Evolutionary conservation across 768 basidiomycete genomes (phyloP).

Genomic region (Postia placenta): DNA sequence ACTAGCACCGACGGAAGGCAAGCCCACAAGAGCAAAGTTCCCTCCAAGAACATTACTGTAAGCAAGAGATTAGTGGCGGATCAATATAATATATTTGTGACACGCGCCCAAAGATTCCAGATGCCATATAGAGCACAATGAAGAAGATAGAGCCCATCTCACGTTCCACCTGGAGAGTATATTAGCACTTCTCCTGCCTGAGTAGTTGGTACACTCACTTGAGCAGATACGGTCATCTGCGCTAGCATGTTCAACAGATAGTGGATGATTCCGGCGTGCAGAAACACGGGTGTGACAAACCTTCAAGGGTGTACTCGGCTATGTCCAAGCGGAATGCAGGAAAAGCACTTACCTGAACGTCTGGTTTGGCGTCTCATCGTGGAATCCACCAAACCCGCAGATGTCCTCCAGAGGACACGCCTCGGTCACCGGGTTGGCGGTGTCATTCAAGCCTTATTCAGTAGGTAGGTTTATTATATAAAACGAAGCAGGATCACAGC

Average conservation of each 20-base stretch:
- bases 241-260: slow-evolving; percentile 86
- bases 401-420: slow-evolving; percentile 75
- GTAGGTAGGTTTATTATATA: too few relatives aligned
- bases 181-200: not conserved
- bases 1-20: slow-evolving; percentile 87
- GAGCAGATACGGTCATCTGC: slow-evolving; percentile 72
- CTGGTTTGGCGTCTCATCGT: slow-evolving; percentile 41
- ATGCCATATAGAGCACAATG: slow-evolving; percentile 78
- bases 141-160: slow-evolving; percentile 91
- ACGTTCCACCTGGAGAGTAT: slow-evolving; percentile 58
- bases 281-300: slow-evolving; percentile 83
- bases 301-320: slow-evolving; percentile 5
- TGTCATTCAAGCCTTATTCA: slow-evolving; percentile 68
- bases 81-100: slow-evolving; percentile 6
- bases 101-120: slow-evolving; percentile 87
- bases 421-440: slow-evolving; percentile 65
- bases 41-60: slow-evolving; percentile 83
- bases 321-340: not conserved
- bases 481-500: not conserved
- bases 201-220: slow-evolving; percentile 35
- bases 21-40: slow-evolving; percentile 85
- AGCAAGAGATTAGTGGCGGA: not conserved
- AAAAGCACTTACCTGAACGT: slow-evolving; percentile 40
- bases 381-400: slow-evolving; percentile 83
- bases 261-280: slow-evolving; percentile 97